Conservation (phyloP, 306 rosid species). For the Herpetospermum pedunculosum region DNA sequence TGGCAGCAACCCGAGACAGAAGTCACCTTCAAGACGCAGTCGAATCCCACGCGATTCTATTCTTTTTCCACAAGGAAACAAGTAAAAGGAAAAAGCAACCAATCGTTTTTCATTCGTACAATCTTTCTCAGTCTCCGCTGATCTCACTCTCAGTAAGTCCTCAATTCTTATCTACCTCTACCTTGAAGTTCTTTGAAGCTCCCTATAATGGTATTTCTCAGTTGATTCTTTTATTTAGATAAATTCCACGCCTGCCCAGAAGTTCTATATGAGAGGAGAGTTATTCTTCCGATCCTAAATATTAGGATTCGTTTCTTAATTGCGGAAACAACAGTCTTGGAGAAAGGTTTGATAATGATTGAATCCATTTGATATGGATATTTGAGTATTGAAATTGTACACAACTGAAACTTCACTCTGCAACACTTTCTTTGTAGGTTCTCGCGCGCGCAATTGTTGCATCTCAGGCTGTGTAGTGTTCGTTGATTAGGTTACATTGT, state of each 20-base stretch:
- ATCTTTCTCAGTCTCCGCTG: neutral
- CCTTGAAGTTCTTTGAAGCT: neutral
- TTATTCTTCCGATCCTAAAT: neutral
- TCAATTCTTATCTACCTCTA: neutral
- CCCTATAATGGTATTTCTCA: neutral
- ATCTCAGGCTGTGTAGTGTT: neutral
- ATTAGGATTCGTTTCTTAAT: neutral
- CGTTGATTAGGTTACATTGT: neutral
- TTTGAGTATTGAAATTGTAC: neutral
- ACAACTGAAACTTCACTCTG: neutral
- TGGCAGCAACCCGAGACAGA: neutral
- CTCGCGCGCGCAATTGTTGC: neutral
- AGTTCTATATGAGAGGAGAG: neutral
- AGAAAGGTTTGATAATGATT: neutral
- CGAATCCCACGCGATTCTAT: neutral
- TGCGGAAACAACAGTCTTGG: neutral
- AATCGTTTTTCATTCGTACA: neutral
- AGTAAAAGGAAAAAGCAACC: neutral
- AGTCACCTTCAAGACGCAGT: neutral
- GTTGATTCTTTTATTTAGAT: neutral
- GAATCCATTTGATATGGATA: neutral
- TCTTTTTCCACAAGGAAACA: neutral
- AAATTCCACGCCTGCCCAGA: neutral
- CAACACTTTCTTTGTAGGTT: neutral
- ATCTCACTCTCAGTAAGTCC: neutral